Evolutionary conservation across 495 filamentous ascomycete genomes (phyloP), one percentile per base, ranked within the genome.

Genomic region (Penicillium coprophilum): DNA sequence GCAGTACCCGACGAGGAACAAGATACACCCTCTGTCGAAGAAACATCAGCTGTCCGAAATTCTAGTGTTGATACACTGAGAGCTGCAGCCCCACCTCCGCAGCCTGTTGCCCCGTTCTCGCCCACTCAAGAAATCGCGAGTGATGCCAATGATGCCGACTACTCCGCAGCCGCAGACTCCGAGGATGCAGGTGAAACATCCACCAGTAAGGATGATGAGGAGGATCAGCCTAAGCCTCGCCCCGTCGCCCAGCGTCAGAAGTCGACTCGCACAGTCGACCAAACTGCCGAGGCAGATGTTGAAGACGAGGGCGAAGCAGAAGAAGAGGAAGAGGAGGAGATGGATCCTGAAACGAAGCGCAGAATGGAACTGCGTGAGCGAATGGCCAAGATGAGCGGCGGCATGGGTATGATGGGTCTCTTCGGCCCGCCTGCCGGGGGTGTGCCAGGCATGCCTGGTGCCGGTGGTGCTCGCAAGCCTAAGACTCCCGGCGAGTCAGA

Each of bases 341-440:
- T 95, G 45, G 94, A 98, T 57, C 91, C 91, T 0, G 94, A 98
- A 68, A 77, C 91, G 34, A 87, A 83, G 56, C 87, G 93, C 56
- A 87, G 87, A 70, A 85, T 96, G 75, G 94, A 96, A 63, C 77
- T 98, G 50, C 85, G 95, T 40, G 91, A 92, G 49, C 85, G 94
- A 58, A 97, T 98, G 90, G 93, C 92, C 23, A 96, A 95, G 73
- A 95, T 98, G 89, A 94, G 91, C 59, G 94, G 95, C 57, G 94
- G 94, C 15, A 96, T 96, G 91, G 92, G 92, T 15, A 92, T 96
- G 87, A 86, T 90, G 69, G 92, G 93, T 45, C 92, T 97, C 82
- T 94, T 96, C 71, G 90, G 90, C 11, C 81, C 87, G 27, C 87
- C 91, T 49, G 82, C 82, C 27, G 87, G 53, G 15, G 40, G 88